Conservation (phyloP, 176 grass and related monocot genomes). For the Elaeis guineensis region DNA sequence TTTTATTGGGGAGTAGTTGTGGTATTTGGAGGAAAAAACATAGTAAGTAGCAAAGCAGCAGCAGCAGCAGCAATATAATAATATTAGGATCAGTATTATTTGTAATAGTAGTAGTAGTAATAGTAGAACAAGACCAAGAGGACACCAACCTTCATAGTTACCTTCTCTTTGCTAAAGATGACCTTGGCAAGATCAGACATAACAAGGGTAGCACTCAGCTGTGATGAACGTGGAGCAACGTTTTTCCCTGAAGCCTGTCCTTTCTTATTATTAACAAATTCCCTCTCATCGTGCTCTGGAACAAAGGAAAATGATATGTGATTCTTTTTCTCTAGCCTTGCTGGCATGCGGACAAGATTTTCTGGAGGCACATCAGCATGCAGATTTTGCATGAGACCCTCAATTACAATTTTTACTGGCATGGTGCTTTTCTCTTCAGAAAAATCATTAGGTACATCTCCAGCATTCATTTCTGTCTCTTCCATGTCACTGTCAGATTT, state of each 20-base stretch:
- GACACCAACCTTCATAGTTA: slow-evolving; percentile 45
- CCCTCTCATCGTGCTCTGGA: slow-evolving; percentile 46
- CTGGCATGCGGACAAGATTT: slow-evolving; percentile 51
- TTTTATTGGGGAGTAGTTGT: no score
- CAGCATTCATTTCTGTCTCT: slow-evolving; percentile 43
- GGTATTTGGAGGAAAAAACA: no score
- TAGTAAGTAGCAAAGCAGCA: no score
- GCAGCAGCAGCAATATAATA: no score
- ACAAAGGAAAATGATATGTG: slow-evolving; percentile 68
- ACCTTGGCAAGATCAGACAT: slow-evolving; percentile 68
- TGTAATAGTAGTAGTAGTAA: no score
- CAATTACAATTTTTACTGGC: slow-evolving; percentile 38
- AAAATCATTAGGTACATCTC: slow-evolving; percentile 34
- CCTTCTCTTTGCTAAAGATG: slow-evolving; percentile 44
- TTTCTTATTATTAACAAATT: slow-evolving; percentile 21
- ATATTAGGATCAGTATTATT: no score
- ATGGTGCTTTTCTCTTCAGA: slow-evolving; percentile 47
- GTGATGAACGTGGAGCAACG: slow-evolving; percentile 18
- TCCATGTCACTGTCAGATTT: slow-evolving; percentile 51
- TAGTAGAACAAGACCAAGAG: slow-evolving; percentile 11
- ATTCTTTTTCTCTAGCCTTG: slow-evolving; percentile 72
- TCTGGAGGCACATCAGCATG: slow-evolving; percentile 26
- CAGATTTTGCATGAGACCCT: slow-evolving; percentile 34
- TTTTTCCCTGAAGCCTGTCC: slow-evolving; percentile 36
- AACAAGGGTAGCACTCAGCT: slow-evolving; percentile 44